Evolutionary conservation across 2,329 filamentous ascomycete species (phyloP), one percentile per base, ranked within the genome.

Genomic region (Sporothrix schenckii): DNA sequence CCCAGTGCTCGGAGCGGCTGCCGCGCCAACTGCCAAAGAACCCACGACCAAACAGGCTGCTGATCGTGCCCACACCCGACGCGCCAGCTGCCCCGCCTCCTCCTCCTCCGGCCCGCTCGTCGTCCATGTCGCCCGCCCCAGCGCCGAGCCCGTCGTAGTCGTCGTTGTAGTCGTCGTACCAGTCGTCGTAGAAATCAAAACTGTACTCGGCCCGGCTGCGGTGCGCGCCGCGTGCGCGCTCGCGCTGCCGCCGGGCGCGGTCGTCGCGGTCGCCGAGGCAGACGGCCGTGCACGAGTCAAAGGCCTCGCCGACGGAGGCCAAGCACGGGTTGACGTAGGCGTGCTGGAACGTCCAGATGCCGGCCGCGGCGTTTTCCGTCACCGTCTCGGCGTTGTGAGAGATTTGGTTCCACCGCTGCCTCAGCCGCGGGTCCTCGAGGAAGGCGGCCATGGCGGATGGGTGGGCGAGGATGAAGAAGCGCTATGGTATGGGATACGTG

Each of bases 161-260:
- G 34, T 34, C 34, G 34, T 34, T 34, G 34, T 85, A 82, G 65
- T 88, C 86, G 69, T 86, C 84, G 72, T 97, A 93, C 94, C 94
- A 98, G 80, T 97, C 94, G 80, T 97, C 94, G 82, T 98, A 98
- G 79, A 98, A 98, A 79, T 97, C 94, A 78, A 98, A 98, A 76
- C 88, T 94, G 76, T 91, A 88, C 80, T 97, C 94, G 39, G 93
- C 91, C 67, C 88, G 80, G 2, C 72, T 75, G 47, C 87, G 88
- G 72, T 82, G 80, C 30, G 83, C 81, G 39, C 77, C 78, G 10
- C 86, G 82, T 24, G 86, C 85, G 58, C 91, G 87, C 76, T 93
- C 89, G 72, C 90, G 84, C 60, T 83, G 81, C 70, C 92, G 88
- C 41, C 92, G 88, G 65, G 88, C 83, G 71, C 91, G 89, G 77